Evolutionary conservation across 441 rosid genomes (phyloP), one percentile per base, ranked within the genome.

Genomic region (Erysimum cheiri): DNA sequence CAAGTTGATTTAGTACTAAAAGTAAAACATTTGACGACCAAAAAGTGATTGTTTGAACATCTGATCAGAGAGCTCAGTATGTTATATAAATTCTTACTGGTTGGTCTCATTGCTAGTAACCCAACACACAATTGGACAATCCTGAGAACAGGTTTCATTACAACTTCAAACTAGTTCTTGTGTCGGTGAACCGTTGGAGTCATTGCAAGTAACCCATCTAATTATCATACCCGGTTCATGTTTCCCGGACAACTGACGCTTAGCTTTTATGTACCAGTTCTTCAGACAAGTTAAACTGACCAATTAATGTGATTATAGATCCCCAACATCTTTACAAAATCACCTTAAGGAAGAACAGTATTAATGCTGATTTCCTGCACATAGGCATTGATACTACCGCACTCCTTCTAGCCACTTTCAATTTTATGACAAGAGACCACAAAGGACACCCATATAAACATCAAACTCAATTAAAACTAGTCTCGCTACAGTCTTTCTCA

Each of bases 191-290:
- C 24, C 24, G 24, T 22, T 22, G 24, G 24, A 22, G 24, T 22
- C 24, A 22, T 22, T 22, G 24, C 24, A 22, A 22, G 11, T 9
- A 33, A 15, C 41, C 39, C 9, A 37, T 6, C 11, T 14, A 8
- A 24, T 24, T 26, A n/a, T 64, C 60, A 40, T 40, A 49, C 49
- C 39, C 33, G 47, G 22, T 24, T 60, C 47, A 66, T 40, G 36
- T 60, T 40, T 60, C n/a, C 3, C 13, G 32, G 35, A 49, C 26
- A 60, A 60, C 3, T 26, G 3, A 8, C 37, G 63, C 24, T 22
- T 22, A 22, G 24, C 24, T 22, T 22, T 22, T 22, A 2, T 22
- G 24, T 22, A 5, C 33, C 10, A 39, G 41, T 19, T 33, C 57
- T 1, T 47, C 40, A 15, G 9, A 40, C 37, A 37, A 15, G 52